phyloP scores from a whole-genome alignment of 2,329 filamentous ascomycete genomes.

The Daldinia sp. region DNA sequence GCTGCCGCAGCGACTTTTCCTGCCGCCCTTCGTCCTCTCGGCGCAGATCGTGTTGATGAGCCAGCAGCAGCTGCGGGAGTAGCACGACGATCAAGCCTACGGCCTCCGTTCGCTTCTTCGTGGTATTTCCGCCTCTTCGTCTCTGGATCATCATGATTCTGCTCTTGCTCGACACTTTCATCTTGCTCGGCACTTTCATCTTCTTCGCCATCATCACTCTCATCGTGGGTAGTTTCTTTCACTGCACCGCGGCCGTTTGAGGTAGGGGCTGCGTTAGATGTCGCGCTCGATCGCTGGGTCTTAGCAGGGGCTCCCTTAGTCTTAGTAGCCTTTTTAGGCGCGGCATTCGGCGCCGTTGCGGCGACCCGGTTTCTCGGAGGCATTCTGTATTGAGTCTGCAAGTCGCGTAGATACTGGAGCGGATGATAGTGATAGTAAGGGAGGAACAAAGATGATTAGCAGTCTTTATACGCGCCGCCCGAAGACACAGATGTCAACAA shows the following conservation, averaged over 20 bases:
- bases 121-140: neutral
- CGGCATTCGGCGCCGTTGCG: constrained; percentile 20
- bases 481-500: neutral
- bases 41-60: neutral
- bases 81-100: no score
- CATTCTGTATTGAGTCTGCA: constrained; percentile 27
- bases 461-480: neutral
- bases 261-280: neutral
- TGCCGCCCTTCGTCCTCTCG: neutral
- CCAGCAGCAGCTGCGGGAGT: no score
- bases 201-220: constrained; percentile 1
- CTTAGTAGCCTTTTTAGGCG: constrained; percentile 28
- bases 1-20: neutral
- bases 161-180: neutral
- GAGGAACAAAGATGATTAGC: neutral
- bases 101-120: no score
- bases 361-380: constrained; percentile 38
- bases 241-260: neutral
- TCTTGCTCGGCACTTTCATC: neutral
- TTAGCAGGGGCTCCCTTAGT: constrained; percentile 12
- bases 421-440: neutral
- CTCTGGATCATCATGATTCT: neutral
- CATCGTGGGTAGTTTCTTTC: neutral
- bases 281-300: neutral
- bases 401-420: neutral